Base-by-base conservation (phyloP, 2,329 filamentous ascomycete species). In the Domatiomyces globalis region DNA sequence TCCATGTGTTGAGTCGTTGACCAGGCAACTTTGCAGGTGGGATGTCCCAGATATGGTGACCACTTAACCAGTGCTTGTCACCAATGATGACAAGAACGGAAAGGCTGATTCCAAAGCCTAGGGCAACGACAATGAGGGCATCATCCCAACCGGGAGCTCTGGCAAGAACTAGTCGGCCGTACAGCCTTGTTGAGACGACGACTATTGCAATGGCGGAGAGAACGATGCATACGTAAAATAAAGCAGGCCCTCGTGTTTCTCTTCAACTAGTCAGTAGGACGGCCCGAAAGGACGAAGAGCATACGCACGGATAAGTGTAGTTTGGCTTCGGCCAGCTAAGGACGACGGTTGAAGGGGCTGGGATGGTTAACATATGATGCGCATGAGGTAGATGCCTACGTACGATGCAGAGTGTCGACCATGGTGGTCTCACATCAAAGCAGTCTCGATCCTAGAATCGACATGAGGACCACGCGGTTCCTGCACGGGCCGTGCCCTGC, bases 281-380 rank as follows among this genome's bases (percentile, higher is more conserved):
- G 33, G 4, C 33, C 12, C 2, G 33, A 39, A 10, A 15, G 12
- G 33, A 39, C 10, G 33, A 15, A 15, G 33, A 15, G 9, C 10
- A 39, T 7, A 39, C 33, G 5, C 5, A 39, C n/a, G 63, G 63
- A 46, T 65, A 49, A 45, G 61, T 53, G 55, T 61, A 64, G 49
- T 65, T 64, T 18, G 63, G 63, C 49, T 58, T 56, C 1, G 63
- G 63, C 63, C 63, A 65, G 29, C 59, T 50, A 36, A 54, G 54
- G 51, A 58, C 52, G 33, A 58, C 54, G 18, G 48, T 45, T 6
- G 42, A 42, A 1, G 56, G 48, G 17, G 56, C 54, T 56, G 33
- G n/a, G 5, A 20, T 5, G 4, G 22, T 48, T 33, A 44, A 47
- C 25, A 48, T 46, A 49, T 19, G 5, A 27, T 17, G 43, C 29